Evolutionary conservation across 148 eudicot genomes (phyloP).

Genomic region (Euryodendron excelsum): DNA sequence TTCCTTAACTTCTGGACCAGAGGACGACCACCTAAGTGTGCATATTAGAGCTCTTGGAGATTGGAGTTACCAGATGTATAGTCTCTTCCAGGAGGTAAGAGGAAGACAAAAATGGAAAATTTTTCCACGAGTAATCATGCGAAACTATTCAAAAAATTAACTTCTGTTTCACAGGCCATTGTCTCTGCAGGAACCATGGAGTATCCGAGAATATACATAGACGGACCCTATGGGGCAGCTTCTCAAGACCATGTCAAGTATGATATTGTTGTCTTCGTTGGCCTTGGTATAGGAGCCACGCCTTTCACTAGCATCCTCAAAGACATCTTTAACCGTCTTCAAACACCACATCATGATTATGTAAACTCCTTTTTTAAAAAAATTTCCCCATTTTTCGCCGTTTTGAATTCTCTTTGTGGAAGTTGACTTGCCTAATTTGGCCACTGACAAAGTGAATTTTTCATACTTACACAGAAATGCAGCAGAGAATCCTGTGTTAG

Average conservation of each 20-base stretch:
- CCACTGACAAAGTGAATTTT: background rate
- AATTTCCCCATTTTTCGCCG: no score
- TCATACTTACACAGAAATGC: background rate
- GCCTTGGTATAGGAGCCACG: conserved; percentile 40
- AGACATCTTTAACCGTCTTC: conserved; percentile 5
- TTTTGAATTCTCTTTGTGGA: background rate
- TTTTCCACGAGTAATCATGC: background rate
- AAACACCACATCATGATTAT: background rate
- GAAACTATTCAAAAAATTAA: background rate
- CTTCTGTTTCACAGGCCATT: background rate
- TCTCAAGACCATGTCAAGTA: conserved; percentile 39
- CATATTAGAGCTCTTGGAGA: conserved; percentile 36
- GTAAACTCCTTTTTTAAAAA: background rate
- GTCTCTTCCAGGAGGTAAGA: conserved; percentile 33
- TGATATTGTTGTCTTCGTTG: conserved; percentile 28
- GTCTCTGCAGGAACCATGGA: conserved; percentile 7
- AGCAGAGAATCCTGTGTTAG: background rate
- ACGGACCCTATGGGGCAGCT: conserved; percentile 44
- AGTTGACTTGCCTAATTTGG: background rate
- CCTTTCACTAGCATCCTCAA: conserved; percentile 42
- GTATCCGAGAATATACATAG: conserved; percentile 31
- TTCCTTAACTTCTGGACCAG: conserved; percentile 39
- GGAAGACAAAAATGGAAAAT: background rate
- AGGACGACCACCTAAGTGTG: conserved; percentile 28
- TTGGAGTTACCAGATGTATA: conserved; percentile 28